These are phyloP conservation scores for Westerdykella sp. DNA, from an alignment of 2,329 filamentous ascomycete species.

Conservation along the genomic window DNA sequence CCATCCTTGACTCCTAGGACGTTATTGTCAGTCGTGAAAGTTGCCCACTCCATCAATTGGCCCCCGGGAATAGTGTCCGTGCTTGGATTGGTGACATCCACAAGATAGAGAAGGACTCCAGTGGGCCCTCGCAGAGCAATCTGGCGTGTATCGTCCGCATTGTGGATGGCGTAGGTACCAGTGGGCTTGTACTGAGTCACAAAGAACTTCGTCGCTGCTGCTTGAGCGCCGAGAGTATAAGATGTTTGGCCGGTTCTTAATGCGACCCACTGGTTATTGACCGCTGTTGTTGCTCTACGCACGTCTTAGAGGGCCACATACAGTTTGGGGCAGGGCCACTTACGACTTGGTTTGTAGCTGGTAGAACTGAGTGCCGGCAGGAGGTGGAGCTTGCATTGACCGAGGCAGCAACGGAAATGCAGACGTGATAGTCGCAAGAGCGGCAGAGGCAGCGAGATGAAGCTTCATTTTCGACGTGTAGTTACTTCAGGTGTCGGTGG, in stretches of 20 bases:
- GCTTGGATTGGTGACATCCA: slow-evolving; percentile 20
- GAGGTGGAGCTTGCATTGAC: slow-evolving; percentile 14
- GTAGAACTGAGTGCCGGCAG: slow-evolving; percentile 20
- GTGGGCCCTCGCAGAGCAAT: slow-evolving; percentile 20
- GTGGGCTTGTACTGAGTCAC: slow-evolving; percentile 17
- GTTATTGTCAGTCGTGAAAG: slow-evolving; percentile 23
- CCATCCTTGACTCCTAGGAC: slow-evolving; percentile 25
- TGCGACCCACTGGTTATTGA: slow-evolving; percentile 21
- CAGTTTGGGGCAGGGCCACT: background rate
- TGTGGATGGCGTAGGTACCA: slow-evolving; percentile 20
- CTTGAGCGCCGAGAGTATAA: slow-evolving; percentile 15
- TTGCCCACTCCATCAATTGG: slow-evolving; percentile 25
- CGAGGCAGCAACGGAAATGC: slow-evolving; percentile 14
- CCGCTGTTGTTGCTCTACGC: slow-evolving; percentile 12
- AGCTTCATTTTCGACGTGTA: slow-evolving; percentile 14
- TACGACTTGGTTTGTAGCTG: slow-evolving; percentile 24
- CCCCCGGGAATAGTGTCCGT: slow-evolving; percentile 17
- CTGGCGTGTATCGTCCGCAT: slow-evolving; percentile 24
- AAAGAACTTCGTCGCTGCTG: slow-evolving; percentile 21
- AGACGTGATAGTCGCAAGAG: slow-evolving; percentile 16
- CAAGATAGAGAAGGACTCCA: slow-evolving; percentile 18
- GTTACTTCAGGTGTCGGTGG: too few relatives aligned
- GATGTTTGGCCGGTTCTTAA: slow-evolving; percentile 14
- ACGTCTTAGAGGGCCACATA: background rate
- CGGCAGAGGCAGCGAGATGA: slow-evolving; percentile 11